Base-by-base conservation (phyloP, 2,329 filamentous ascomycete genomes). In the Ophiostoma piceae region DNA sequence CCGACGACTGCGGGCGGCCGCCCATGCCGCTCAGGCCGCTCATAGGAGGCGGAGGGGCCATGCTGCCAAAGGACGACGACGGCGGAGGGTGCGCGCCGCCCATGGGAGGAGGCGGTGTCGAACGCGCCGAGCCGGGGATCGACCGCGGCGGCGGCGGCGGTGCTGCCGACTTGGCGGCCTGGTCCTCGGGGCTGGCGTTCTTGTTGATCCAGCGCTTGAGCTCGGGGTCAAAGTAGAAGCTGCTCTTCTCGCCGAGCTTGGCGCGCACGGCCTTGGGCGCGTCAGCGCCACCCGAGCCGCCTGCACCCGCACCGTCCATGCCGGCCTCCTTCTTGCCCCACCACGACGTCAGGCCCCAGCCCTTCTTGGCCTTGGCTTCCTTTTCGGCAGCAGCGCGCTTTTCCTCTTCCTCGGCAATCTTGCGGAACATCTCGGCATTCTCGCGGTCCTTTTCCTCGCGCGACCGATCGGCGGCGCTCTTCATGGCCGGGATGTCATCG, bases 121-220 rank as follows among this genome's bases (percentile, higher is more conserved):
- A 85, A 66, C 82, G 81, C 41, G 82, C 82, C 71, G 79, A 80
- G 66, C 83, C 82, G 68, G 85, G 81, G 3, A 82, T 80, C 6
- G 82, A 85, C 74, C 85, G 88, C 0, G 94, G 94, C 11, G 93
- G 94, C 0, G 95, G 95, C 1, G 95, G 92, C 4, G 93, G 94
- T 1, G 95, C 94, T 0, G 94, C 91, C 0, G 93, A 88, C 73
- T 87, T 85, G 2, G 85, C 82, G 35, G 84, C 82, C 9, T 81
- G 81, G 62, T 85, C 86, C 69, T 90, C 89, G 8, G 87, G 85
- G 14, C 89, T 89, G 12, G 88, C 87, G 78, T 97, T 97, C 83
- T 97, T 97, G 82, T 99, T 98, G 78, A 99, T 85, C 96, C 96
- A 99, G 78, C 95, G 93, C 82, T 96, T 96, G 68, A 97, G 85